A percentile compares a stretch with the other conserved stretches of the same genome.
phyloP scores from a whole-genome alignment of 2,329 filamentous ascomycete species.

The Sporothrix humicola region DNA sequence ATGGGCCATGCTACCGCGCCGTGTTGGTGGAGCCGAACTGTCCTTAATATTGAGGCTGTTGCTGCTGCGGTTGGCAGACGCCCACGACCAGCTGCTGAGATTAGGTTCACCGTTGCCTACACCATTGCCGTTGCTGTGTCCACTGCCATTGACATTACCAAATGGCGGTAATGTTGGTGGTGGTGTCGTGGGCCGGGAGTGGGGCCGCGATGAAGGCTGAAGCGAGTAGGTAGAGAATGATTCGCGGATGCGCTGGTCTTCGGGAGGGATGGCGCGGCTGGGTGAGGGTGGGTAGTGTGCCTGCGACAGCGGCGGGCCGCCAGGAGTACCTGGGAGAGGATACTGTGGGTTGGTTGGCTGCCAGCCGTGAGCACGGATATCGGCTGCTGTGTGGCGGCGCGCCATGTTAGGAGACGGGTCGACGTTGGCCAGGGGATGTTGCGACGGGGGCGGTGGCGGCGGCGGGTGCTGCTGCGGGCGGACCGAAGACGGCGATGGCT shows the following conservation, averaged over 20 bases:
- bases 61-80: slow-evolving; percentile 51
- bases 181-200: slow-evolving; percentile 61
- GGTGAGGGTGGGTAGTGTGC: slow-evolving; percentile 62
- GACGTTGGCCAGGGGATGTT: slow-evolving; percentile 56
- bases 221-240: slow-evolving; percentile 62
- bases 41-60: slow-evolving; percentile 59
- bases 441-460: slow-evolving; percentile 50
- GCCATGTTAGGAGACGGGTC: slow-evolving; percentile 72
- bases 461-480: slow-evolving; percentile 69
- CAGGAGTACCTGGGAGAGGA: slow-evolving; percentile 68
- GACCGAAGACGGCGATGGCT: slow-evolving; percentile 75
- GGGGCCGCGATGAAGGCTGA: slow-evolving; percentile 52
- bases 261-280: slow-evolving; percentile 51
- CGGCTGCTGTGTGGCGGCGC: slow-evolving; percentile 90
- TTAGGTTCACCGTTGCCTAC: slow-evolving; percentile 29
- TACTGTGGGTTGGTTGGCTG: slow-evolving; percentile 67
- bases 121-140: slow-evolving; percentile 36
- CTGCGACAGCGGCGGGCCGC: slow-evolving; percentile 48
- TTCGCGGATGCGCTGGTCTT: slow-evolving; percentile 63
- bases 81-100: slow-evolving; percentile 64
- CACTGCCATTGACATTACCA: slow-evolving; percentile 47
- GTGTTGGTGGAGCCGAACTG: slow-evolving; percentile 61
- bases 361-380: slow-evolving; percentile 89
- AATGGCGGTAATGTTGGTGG: slow-evolving; percentile 59
- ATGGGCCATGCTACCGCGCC: slow-evolving; percentile 66